A percentile compares a stretch with the other conserved stretches of the same genome.
Conservation (phyloP, 257 asterid genomes). For the Przewalskia tangutica region DNA sequence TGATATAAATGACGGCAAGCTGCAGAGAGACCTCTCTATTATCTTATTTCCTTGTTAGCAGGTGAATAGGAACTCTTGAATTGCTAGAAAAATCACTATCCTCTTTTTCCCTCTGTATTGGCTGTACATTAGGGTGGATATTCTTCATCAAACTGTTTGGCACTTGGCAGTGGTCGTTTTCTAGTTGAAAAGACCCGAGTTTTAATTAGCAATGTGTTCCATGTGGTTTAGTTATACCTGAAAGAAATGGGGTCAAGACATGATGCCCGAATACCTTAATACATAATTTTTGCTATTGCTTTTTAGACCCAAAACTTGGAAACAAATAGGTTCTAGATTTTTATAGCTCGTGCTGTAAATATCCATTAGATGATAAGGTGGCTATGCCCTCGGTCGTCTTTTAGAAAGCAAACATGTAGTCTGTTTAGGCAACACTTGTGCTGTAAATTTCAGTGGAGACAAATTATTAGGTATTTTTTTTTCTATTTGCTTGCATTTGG, state of each 20-base stretch:
- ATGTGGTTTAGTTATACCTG: background rate
- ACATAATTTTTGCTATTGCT: background rate
- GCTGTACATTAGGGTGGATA: background rate
- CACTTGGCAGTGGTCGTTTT: background rate
- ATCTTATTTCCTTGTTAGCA: slow-evolving; percentile 55
- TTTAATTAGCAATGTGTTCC: background rate
- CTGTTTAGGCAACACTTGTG: background rate
- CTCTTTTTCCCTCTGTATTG: background rate
- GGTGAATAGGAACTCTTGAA: background rate
- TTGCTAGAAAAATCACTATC: background rate
- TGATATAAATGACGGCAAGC: slow-evolving; percentile 42
- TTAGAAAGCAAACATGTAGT: background rate
- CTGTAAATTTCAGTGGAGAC: too few species aligned
- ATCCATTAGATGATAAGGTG: background rate
- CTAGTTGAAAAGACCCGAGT: background rate
- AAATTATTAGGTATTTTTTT: too few species aligned
- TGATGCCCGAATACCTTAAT: background rate
- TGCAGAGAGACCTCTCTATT: slow-evolving; percentile 78
- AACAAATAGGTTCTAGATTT: background rate
- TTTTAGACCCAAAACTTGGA: background rate
- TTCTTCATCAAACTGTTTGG: background rate
- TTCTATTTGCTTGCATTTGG: too few species aligned
- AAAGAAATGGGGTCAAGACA: background rate
- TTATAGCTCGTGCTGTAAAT: background rate
- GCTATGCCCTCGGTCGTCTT: background rate